Conservation (phyloP, 495 filamentous ascomycete species). For the Tuber brumale region DNA sequence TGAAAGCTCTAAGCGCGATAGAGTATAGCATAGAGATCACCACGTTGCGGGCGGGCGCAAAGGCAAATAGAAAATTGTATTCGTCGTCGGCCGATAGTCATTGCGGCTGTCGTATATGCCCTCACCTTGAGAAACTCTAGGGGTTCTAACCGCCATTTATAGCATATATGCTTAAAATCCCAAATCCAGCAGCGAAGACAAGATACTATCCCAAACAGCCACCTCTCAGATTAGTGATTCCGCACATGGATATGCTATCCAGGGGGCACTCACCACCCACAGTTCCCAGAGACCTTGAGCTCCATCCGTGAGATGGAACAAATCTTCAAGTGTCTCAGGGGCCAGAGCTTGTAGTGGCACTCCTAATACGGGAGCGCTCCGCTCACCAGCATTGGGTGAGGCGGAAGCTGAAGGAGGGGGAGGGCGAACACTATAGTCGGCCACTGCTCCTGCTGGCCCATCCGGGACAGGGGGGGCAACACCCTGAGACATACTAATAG, state of each 20-base stretch:
- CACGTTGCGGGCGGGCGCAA: slow-evolving; percentile 64
- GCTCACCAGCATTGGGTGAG: not conserved
- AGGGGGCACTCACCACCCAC: not conserved
- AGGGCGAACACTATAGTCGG: not conserved
- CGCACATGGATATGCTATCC: not conserved
- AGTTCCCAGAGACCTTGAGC: not conserved
- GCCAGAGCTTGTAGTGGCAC: not conserved
- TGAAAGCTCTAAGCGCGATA: slow-evolving; percentile 67
- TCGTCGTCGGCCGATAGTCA: slow-evolving; percentile 40
- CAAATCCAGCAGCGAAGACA: not conserved
- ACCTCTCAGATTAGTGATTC: not conserved
- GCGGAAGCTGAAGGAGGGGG: not conserved
- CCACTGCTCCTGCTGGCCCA: not conserved
- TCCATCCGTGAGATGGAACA: not conserved
- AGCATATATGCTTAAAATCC: not conserved
- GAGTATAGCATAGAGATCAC: slow-evolving; percentile 72
- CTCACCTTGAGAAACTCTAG: not conserved
- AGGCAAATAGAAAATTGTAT: slow-evolving; percentile 78
- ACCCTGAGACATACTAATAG: not conserved
- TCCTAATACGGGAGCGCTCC: not conserved
- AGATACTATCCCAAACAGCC: not conserved
- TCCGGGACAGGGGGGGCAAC: not conserved
- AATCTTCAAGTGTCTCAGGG: not conserved
- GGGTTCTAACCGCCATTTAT: not conserved
- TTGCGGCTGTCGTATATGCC: not conserved